Evolutionary conservation across 2,329 filamentous ascomycete genomes (phyloP).

Genomic region (Amauroascus verrucosus): DNA sequence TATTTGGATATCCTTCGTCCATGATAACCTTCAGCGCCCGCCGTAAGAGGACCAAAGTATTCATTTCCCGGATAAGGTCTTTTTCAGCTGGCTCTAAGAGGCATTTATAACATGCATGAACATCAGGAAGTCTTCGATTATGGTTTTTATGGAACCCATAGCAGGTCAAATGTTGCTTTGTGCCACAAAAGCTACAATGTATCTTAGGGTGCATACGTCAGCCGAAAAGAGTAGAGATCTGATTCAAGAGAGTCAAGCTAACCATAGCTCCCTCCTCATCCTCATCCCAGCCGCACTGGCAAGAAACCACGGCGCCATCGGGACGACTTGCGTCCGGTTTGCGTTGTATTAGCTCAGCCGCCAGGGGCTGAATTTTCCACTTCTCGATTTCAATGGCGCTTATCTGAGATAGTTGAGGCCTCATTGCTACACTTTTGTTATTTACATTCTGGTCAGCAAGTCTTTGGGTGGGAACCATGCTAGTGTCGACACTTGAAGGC

Average conservation of each 20-base stretch:
- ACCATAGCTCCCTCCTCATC: conserved; percentile 38
- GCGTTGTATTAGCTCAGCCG: background rate
- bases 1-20: conserved; percentile 24
- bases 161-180: conserved; percentile 39
- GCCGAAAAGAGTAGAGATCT: background rate
- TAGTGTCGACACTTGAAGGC: conserved; percentile 19
- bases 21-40: conserved; percentile 24
- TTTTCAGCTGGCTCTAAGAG: conserved; percentile 27
- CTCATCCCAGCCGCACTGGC: conserved; percentile 34
- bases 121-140: conserved; percentile 33
- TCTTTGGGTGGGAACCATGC: conserved; percentile 25
- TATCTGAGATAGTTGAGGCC: conserved; percentile 16
- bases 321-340: background rate
- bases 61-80: conserved; percentile 22
- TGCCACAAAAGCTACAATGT: conserved; percentile 37
- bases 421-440: conserved; percentile 9
- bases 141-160: conserved; percentile 34
- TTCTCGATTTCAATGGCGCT: conserved; percentile 18
- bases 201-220: conserved; percentile 24
- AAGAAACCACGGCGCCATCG: conserved; percentile 21
- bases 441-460: conserved; percentile 6
- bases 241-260: conserved; percentile 13
- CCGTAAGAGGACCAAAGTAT: conserved; percentile 23
- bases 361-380: background rate
- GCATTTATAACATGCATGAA: conserved; percentile 41